Base-by-base conservation (phyloP, 192 early-diverging fungal species). In the Coemansia sp. region DNA sequence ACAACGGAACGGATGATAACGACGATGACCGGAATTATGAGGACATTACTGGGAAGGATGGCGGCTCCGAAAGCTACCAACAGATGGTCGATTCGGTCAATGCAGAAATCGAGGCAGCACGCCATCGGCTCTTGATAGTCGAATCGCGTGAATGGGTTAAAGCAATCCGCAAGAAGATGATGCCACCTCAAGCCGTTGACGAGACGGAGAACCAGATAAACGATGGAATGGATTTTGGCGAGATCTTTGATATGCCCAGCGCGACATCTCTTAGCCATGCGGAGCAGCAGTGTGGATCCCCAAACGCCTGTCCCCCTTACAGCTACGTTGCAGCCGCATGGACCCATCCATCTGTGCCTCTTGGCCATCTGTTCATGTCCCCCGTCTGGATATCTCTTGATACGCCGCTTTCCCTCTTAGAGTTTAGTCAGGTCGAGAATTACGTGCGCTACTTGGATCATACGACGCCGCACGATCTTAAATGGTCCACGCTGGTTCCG, bases 381-480 rank as follows among this genome's bases (percentile, higher is more conserved):
- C 70, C 76, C 2, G 56, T 82, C 46, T 74, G 74, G 73, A 38
- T 76, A 25, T 57, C 71, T 0, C 58, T 85, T 2, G 76, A 75
- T 11, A 77, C 83, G 13, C 83, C 83, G 9, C 69, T 75, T 22
- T 63, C 71, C 0, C 55, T 82, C 32, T 64, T 79, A 11, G 77
- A 81, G 38, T 79, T 85, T 62, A 60, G 59, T 11, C 73, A 81
- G 59, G 59, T 79, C 11, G 80, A 78, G 46, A 52, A 20, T 20
- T 85, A 82, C 61, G 46, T 85, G 57, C 79, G 83, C 19, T 70
- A 79, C 53, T 56, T 82, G n/a, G 83, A 85, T 40, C 66, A 70
- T 13, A 67, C 76, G 0, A 82, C 83, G 29, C 83, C 83, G 9
- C 62, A 63, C 55, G 59, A 56, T 10, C 76, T 74, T 22, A 71